Evolutionary conservation across 2,329 filamentous ascomycete species (phyloP).

Genomic region (Nemania sp.): DNA sequence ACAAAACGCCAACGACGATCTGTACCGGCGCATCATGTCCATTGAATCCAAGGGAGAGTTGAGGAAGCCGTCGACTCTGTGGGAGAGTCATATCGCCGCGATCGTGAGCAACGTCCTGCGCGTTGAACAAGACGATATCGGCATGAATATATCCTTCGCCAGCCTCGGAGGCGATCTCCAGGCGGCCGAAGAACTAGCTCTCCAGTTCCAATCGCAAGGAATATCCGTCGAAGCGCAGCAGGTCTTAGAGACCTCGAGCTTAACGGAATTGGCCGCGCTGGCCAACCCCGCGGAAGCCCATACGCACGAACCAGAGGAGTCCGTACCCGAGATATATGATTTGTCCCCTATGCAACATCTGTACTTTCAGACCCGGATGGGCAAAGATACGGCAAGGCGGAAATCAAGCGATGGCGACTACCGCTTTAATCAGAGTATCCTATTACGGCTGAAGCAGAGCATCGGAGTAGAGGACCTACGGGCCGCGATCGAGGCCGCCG

Average conservation of each 20-base stretch:
- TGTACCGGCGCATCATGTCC: constrained; percentile 50
- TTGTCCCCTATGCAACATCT: constrained; percentile 59
- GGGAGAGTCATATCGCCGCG: constrained; percentile 46
- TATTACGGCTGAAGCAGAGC: constrained; percentile 49
- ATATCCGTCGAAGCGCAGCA: constrained; percentile 44
- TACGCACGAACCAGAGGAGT: constrained; percentile 40
- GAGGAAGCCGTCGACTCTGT: constrained; percentile 42
- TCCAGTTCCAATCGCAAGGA: constrained; percentile 44
- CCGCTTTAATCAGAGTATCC: constrained; percentile 55
- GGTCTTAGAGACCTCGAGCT: constrained; percentile 43
- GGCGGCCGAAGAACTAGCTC: constrained; percentile 45
- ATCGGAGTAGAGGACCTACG: constrained; percentile 49
- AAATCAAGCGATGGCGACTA: constrained; percentile 42
- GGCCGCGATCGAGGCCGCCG: constrained; percentile 52
- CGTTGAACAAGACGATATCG: constrained; percentile 45
- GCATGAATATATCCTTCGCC: constrained; percentile 47
- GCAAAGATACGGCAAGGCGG: constrained; percentile 40
- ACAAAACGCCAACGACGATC: constrained; percentile 54
- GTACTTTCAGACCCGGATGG: constrained; percentile 53
- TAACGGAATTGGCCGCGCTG: constrained; percentile 45
- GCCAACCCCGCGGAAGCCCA: constrained; percentile 40
- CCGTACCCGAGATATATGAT: constrained; percentile 45
- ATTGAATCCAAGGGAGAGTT: constrained; percentile 44
- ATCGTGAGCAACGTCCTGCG: constrained; percentile 45
- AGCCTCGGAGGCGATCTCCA: constrained; percentile 47